Evolutionary conservation across 257 asterid species (phyloP).

Genomic region (Gentiana dahurica): DNA sequence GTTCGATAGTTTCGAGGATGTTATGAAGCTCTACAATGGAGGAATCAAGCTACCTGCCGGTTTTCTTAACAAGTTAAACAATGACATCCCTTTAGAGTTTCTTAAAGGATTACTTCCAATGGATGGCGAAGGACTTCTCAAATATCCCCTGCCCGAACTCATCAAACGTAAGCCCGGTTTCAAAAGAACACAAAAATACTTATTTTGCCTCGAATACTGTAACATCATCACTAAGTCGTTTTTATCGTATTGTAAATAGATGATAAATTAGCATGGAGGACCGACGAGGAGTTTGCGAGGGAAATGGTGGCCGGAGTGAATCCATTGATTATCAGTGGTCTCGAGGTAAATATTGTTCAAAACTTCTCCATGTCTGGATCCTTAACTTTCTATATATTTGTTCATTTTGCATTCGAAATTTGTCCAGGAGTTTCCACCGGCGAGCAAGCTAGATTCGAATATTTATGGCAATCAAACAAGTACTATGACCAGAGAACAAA

Average conservation of each 20-base stretch:
- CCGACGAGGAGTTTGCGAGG: constrained; percentile 73
- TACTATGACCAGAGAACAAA: constrained; percentile 36
- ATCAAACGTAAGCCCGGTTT: constrained; percentile 34
- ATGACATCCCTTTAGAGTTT: constrained; percentile 37
- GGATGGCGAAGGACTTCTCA: constrained; percentile 48
- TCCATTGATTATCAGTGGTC: constrained; percentile 54
- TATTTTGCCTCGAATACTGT: neutral
- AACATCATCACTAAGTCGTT: neutral
- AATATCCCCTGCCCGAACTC: constrained; percentile 53
- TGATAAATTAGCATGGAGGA: constrained; percentile 55
- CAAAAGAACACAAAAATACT: neutral
- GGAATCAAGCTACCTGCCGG: constrained; percentile 29
- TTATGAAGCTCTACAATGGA: constrained; percentile 38
- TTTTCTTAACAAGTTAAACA: constrained; percentile 25
- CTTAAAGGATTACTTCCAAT: constrained; percentile 44
- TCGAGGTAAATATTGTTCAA: constrained; percentile 33
- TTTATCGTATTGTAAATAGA: constrained; percentile 21
- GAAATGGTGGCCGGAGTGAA: constrained; percentile 77
- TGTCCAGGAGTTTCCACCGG: constrained; percentile 63
- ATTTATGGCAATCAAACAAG: constrained; percentile 53
- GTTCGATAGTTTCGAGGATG: constrained; percentile 62
- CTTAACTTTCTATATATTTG: too few species aligned
- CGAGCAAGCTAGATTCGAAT: constrained; percentile 46
- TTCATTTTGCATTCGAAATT: neutral
- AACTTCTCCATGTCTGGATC: too few species aligned